Conservation (phyloP, 805 yeast genomes). For the Lipomyces mesembrius region DNA sequence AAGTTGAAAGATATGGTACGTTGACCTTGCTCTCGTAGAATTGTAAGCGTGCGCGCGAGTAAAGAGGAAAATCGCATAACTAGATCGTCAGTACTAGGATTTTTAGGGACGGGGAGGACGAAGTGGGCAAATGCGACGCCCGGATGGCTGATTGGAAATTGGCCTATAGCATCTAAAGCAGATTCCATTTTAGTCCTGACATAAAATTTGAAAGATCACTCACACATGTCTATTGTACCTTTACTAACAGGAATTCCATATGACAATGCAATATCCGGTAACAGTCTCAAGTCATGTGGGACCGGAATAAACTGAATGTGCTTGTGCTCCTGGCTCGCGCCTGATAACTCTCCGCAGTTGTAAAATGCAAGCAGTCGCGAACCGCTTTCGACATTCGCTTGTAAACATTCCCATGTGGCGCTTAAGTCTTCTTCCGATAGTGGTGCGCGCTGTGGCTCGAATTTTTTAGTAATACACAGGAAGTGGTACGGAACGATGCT, state of each 20-base stretch:
- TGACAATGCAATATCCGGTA: slow-evolving; percentile 52
- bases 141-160: slow-evolving; percentile 66
- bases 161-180: slow-evolving; percentile 38
- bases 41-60: slow-evolving; percentile 71
- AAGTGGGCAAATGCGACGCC: slow-evolving; percentile 80
- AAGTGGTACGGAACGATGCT: slow-evolving; percentile 83
- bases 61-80: slow-evolving; percentile 73
- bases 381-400: slow-evolving; percentile 38
- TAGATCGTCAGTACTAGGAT: slow-evolving; percentile 58
- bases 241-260: slow-evolving; percentile 14
- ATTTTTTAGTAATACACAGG: slow-evolving; percentile 74
- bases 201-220: background rate
- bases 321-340: slow-evolving; percentile 94
- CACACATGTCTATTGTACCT: slow-evolving; percentile 15
- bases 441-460: slow-evolving; percentile 72
- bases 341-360: slow-evolving; percentile 86
- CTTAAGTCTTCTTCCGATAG: slow-evolving; percentile 71
- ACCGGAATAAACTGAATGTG: slow-evolving; percentile 84
- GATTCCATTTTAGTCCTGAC: background rate
- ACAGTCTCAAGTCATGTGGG: slow-evolving; percentile 62
- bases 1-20: slow-evolving; percentile 74
- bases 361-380: slow-evolving; percentile 76
- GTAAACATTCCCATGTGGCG: slow-evolving; percentile 61
- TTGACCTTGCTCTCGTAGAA: slow-evolving; percentile 46
- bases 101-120: slow-evolving; percentile 63